Conservation (phyloP, 768 basidiomycete species). For the Serendipita sp. region DNA sequence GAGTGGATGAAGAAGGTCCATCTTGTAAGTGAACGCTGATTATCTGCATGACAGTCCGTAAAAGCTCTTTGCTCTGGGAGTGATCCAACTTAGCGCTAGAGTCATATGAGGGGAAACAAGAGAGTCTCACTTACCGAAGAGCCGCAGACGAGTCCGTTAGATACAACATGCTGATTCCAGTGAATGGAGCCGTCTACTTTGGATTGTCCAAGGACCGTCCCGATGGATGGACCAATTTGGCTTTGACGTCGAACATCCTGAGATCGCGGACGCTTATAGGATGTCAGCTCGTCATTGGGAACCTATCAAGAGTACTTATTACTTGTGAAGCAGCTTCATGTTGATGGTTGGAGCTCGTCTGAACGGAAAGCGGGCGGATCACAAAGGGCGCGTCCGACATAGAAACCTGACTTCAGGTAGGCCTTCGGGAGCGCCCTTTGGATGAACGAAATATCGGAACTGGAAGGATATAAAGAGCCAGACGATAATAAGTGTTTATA, state of each 20-base stretch:
- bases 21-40: constrained; percentile 2
- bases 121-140: not conserved
- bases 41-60: not conserved
- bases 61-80: not conserved
- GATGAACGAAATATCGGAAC: too few species aligned
- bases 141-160: not conserved
- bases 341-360: not conserved
- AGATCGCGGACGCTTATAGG: not conserved
- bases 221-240: not conserved
- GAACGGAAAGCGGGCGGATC: not conserved
- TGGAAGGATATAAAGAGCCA: too few species aligned
- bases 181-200: not conserved
- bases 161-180: not conserved
- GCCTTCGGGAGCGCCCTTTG: too few species aligned
- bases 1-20: not conserved
- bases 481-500: too few species aligned
- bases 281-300: not conserved
- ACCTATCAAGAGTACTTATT: too few species aligned
- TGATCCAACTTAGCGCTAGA: not conserved
- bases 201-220: not conserved
- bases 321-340: not conserved
- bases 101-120: not conserved
- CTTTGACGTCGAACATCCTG: not conserved
- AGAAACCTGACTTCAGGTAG: not conserved
- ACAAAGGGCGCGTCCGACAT: constrained; percentile 6